Base-by-base conservation (phyloP, 192 early-diverging fungal species). In the Coemansia sp. region DNA sequence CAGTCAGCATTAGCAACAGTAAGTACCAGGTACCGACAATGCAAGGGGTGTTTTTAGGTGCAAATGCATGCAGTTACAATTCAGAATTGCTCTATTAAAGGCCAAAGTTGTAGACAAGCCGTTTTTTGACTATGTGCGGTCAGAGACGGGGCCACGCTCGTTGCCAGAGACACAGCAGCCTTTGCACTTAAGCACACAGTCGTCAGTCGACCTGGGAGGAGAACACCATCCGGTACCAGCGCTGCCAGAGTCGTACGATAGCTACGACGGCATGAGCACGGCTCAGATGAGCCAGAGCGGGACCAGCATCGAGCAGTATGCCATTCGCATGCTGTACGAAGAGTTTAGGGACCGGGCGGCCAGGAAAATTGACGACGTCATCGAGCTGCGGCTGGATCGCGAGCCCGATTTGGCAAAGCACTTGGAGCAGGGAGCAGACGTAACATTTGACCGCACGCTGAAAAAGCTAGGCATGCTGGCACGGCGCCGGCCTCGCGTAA, bases 401-500 rank as follows among this genome's bases (percentile, higher is more conserved):
- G 87, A 91, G 56, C 76, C 85, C 5, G 86, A 87, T 44, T 70
- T 92, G 35, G 40, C 79, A 21, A 70, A 70, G 32, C 74, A 83
- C 27, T 66, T 92, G 18, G 85, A 87, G 17, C 72, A 69, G 9
- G 90, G 86, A 7, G 85, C 73, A 5, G 94, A 98, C 72, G 65
- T 81, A 6, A 67, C 80, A 8, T 95, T 98, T 63, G 96, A 98
- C 68, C 86, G 87, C 18, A 77, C 93, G 0, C 60, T 96, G 24
- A 73, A 82, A 27, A 89, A 91, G 11, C 68, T 98, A 8, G 93
- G 91, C 1, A 85, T 86, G 36, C 69, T 94, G 33, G 90, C 93
- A 2, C 83, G 88, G 33, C 89, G 91, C 58, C 89, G 90, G 60
- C 94, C 95, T 15, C 90, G 88, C 24, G 83, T 91, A 2, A 89